Percentiles rank a stretch among this genome's conserved stretches.
phyloP scores from a whole-genome alignment of 2,329 filamentous ascomycete species.

The Xylariaceae sp. region DNA sequence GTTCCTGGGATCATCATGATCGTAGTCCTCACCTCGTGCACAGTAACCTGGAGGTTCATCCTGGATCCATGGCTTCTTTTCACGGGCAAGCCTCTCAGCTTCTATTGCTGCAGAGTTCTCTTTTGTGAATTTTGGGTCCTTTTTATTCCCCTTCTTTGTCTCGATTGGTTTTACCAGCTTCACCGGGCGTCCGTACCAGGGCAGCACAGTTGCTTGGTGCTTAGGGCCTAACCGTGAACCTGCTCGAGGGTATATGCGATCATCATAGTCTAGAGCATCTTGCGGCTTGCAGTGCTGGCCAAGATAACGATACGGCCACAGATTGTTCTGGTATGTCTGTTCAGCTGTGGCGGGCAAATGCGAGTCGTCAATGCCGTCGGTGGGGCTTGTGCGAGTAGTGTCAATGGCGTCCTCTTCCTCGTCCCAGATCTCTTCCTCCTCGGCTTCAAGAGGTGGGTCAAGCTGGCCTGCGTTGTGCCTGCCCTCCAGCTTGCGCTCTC shows the following conservation, averaged over 20 bases:
- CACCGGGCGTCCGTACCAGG: conserved; percentile 86
- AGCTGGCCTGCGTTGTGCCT: conserved; percentile 76
- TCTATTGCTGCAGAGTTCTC: conserved; percentile 77
- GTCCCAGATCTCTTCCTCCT: conserved; percentile 61
- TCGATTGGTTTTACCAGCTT: conserved; percentile 86
- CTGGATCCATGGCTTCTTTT: conserved; percentile 87
- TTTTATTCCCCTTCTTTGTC: conserved; percentile 78
- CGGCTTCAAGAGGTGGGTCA: conserved; percentile 64
- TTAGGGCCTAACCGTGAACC: conserved; percentile 88
- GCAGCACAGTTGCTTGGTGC: conserved; percentile 81
- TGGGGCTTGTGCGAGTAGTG: conserved; percentile 64
- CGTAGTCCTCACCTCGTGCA: conserved; percentile 74
- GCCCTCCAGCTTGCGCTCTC: conserved; percentile 88
- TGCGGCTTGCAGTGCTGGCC: conserved; percentile 94
- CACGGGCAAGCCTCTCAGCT: conserved; percentile 74
- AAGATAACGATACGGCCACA: conserved; percentile 95
- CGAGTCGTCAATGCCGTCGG: conserved; percentile 54
- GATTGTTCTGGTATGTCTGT: conserved; percentile 85
- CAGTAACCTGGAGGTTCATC: conserved; percentile 88
- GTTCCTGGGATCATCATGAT: conserved; percentile 67
- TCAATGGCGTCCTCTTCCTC: conserved; percentile 69
- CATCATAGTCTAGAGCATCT: conserved; percentile 94
- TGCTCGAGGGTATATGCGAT: conserved; percentile 93
- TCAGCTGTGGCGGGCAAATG: conserved; percentile 69
- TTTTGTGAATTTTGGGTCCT: conserved; percentile 74